Evolutionary conservation across 257 asterid genomes (phyloP).

Genomic region (Solanum corneliomulleri): DNA sequence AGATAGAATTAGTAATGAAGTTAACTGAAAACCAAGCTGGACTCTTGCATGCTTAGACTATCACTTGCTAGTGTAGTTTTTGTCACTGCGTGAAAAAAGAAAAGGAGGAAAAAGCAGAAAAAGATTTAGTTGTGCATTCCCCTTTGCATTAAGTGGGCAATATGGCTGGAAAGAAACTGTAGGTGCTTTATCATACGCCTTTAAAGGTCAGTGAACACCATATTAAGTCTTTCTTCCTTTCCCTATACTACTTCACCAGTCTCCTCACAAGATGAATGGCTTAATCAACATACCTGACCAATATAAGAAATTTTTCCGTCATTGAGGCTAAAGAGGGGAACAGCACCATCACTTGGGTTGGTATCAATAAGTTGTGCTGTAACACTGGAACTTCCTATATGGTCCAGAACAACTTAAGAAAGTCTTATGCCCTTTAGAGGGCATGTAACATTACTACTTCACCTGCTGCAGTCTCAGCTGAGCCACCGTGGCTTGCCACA

Average conservation of each 20-base stretch:
- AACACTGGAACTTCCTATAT: background rate
- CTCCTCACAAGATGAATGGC: background rate
- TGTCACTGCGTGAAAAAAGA: background rate
- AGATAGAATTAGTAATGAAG: background rate
- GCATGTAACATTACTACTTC: background rate
- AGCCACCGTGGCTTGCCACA: background rate
- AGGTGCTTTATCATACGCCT: background rate
- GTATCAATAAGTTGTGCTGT: background rate
- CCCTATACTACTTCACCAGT: background rate
- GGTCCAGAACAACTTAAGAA: background rate
- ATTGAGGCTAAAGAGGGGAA: background rate
- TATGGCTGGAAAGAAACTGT: background rate
- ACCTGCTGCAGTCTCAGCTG: background rate
- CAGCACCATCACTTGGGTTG: background rate
- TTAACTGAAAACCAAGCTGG: background rate
- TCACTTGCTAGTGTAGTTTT: background rate
- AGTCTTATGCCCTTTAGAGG: background rate
- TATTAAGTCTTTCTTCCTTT: background rate
- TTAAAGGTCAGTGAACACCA: background rate
- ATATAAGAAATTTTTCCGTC: background rate
- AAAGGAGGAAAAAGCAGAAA: background rate
- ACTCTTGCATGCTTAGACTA: background rate
- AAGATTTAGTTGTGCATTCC: background rate
- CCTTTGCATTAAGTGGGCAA: background rate
- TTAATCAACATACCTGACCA: background rate